These are phyloP conservation scores for Jamesozyma rosinii DNA, from an alignment of 805 yeast genomes.

Conservation along the genomic window DNA sequence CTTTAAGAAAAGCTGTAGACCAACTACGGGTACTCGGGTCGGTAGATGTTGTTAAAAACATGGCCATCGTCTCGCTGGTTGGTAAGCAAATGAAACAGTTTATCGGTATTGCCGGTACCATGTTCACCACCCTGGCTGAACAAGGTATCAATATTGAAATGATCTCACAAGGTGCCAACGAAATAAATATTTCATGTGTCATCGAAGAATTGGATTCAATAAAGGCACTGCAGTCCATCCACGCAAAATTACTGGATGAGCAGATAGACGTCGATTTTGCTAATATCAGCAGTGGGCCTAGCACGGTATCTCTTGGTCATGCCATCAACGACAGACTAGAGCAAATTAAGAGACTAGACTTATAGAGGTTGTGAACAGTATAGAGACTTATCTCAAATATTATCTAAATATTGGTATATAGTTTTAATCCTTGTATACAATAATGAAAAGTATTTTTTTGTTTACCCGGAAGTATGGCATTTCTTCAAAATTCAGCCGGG, in stretches of 20 bases:
- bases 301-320: slow-evolving; percentile 20
- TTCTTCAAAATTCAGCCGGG: too few relatives aligned
- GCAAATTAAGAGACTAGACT: slow-evolving; percentile 34
- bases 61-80: slow-evolving; percentile 88
- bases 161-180: slow-evolving; percentile 98
- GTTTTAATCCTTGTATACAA: too few relatives aligned
- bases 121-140: slow-evolving; percentile 90
- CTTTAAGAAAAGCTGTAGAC: slow-evolving; percentile 61
- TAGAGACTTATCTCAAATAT: too few relatives aligned
- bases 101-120: slow-evolving; percentile 93
- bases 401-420: too few relatives aligned
- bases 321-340: slow-evolving; percentile 40
- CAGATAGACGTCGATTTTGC: slow-evolving; percentile 16
- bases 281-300: not conserved
- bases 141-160: slow-evolving; percentile 90
- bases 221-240: slow-evolving; percentile 80
- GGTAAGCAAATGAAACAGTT: slow-evolving; percentile 96
- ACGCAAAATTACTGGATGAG: slow-evolving; percentile 58
- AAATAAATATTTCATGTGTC: slow-evolving; percentile 92
- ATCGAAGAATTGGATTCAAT: slow-evolving; percentile 74
- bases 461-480: too few relatives aligned
- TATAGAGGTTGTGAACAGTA: slow-evolving; percentile 8
- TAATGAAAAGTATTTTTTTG: too few relatives aligned
- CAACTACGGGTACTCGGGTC: slow-evolving; percentile 76
- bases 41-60: slow-evolving; percentile 77